Evolutionary conservation across 495 filamentous ascomycete genomes (phyloP), one percentile per base, ranked within the genome.

Genomic region (Aspergillus biplanus): DNA sequence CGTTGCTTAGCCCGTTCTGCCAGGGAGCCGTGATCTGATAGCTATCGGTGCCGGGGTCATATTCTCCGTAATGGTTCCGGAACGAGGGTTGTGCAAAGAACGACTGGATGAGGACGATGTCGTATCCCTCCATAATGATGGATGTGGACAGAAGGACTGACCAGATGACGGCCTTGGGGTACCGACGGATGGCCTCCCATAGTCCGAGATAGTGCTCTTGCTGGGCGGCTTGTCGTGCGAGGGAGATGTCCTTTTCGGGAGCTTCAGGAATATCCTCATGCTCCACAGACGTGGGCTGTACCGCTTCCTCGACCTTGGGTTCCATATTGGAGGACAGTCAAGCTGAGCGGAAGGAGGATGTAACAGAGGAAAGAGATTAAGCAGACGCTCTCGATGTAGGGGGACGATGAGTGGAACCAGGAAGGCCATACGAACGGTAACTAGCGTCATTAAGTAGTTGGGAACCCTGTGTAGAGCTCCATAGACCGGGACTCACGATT

Each of bases 91-190:
- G 76, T 27, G 64, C 73, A 53, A 71, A 77, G 56, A 79, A 78
- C 31, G 75, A 76, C 46, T 67, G 68, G 61, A 83, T 74, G 8
- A 83, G 74, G 13, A 32, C 63, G 15, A 78, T 68, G 63, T 83
- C 80, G 65, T 82, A 85, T 8, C 82, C 82, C 63, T 84, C 80
- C 82, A 85, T 84, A 53, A 82, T 69, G 37, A 85, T 78, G 0
- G 73, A 65, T 52, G 76, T 63, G n/a, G 80, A 83, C 16, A 83
- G 66, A 7, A 79, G 47, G 48, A 80, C 65, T 0, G 78, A 80
- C 80, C 79, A 85, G 15, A 59, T 65, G 15, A 82, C 75, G 7
- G 82, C 82, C 62, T 83, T 81, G 13, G 77, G 80, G 57, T 83
- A 44, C 6, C 39, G 39, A 44, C 39, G 39, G 39, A 44, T 12